A percentile compares a stretch with the other conserved stretches of the same genome.
phyloP scores from a whole-genome alignment of 179 eudicot genomes.

The Camellia oleifera region DNA sequence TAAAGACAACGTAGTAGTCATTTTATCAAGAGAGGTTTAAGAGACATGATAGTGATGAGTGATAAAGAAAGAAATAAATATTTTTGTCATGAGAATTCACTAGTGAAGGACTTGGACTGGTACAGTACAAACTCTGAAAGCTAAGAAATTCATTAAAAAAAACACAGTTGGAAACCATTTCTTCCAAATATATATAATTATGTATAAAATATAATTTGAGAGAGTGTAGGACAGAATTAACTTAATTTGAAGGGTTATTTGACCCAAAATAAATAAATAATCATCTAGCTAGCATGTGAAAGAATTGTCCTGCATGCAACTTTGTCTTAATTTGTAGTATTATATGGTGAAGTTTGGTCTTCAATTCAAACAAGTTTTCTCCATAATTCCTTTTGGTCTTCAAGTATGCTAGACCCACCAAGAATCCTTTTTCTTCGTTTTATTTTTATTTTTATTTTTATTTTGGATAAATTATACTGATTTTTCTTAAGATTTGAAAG shows the following conservation, averaged over 20 bases:
- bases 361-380: background rate
- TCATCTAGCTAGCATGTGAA: background rate
- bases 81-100: background rate
- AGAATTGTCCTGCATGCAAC: background rate
- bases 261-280: background rate
- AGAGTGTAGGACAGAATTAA: background rate
- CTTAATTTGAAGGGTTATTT: background rate
- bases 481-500: too few species aligned
- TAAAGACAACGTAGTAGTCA: background rate
- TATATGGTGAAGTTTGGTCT: background rate
- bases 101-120: constrained; percentile 1
- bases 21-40: constrained; percentile 3
- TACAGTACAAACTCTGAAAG: background rate
- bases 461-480: too few species aligned
- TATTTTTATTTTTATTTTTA: too few species aligned
- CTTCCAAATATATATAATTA: too few species aligned
- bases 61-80: too few species aligned
- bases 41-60: background rate
- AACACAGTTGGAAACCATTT: background rate
- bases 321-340: background rate
- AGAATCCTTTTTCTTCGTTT: background rate
- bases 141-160: background rate
- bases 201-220: background rate
- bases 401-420: background rate
- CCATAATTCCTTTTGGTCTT: background rate